A percentile compares a stretch with the other conserved stretches of the same genome.
Conservation (phyloP, 2,329 filamentous ascomycete genomes). For the Scedosporium apiospermum region DNA sequence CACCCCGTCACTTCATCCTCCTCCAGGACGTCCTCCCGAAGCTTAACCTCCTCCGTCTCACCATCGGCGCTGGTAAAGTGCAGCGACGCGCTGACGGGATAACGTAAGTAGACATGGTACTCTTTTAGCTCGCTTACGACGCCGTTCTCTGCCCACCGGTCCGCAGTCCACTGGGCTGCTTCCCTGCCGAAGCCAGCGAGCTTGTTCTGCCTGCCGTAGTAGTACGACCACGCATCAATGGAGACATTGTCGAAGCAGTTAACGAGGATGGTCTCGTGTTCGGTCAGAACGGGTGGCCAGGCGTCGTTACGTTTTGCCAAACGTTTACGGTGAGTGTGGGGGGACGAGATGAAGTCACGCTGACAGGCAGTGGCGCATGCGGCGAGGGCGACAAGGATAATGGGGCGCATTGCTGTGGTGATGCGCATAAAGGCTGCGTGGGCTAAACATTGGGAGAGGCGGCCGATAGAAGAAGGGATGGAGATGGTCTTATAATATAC, state of each 20-base stretch:
- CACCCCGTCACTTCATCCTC: conserved; percentile 63
- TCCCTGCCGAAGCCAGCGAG: conserved; percentile 25
- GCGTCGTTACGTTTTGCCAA: conserved; percentile 21
- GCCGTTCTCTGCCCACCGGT: conserved; percentile 26
- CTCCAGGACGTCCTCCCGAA: conserved; percentile 64
- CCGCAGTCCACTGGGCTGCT: conserved; percentile 27
- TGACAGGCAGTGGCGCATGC: conserved; percentile 18
- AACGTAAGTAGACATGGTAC: conserved; percentile 53
- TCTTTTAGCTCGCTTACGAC: conserved; percentile 25
- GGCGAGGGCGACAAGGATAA: conserved; percentile 11
- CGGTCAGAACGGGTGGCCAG: conserved; percentile 24
- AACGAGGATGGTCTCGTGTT: conserved; percentile 22
- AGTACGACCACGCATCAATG: conserved; percentile 27
- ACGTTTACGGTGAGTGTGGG: conserved; percentile 22
- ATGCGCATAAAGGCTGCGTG: too few relatives aligned
- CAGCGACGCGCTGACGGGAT: conserved; percentile 47
- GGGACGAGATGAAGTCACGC: conserved; percentile 17
- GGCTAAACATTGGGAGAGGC: too few relatives aligned
- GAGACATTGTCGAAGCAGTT: conserved; percentile 28
- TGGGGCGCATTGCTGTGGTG: neutral
- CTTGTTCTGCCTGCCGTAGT: conserved; percentile 29
- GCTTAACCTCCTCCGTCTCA: conserved; percentile 51
- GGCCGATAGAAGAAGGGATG: too few relatives aligned
- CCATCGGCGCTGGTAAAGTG: conserved; percentile 25
- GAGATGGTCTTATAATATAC: too few relatives aligned